Evolutionary conservation across 2,329 filamentous ascomycete genomes (phyloP), one percentile per base, ranked within the genome.

Genomic region (Neonectria coccinea): DNA sequence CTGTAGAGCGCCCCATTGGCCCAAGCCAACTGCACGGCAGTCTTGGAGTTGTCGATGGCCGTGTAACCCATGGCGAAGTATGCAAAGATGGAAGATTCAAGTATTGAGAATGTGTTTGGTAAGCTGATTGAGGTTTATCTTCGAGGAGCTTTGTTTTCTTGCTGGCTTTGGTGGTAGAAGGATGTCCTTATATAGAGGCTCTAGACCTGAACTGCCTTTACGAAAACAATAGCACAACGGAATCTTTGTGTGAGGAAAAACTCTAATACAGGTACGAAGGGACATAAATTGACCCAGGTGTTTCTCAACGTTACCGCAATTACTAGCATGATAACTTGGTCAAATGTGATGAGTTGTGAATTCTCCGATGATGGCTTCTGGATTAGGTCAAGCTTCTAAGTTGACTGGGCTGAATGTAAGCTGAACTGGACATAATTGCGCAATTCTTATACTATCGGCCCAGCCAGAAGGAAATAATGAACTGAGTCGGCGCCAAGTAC

Each of bases 41-140:
- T 55, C 22, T 55, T 55, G 52, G 52, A 55, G 52, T 27, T 55
- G 12, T 55, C 52, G 16, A 55, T 55, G 11, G 41, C 20, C 2
- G 52, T 55, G 33, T 44, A 44, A 8, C 52, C 52, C 52, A 55
- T 55, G 52, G 36, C 44, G 52, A 55, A 33, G 29, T 33, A n/a
- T 31, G 25, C 22, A 33, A 51, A 41, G 51, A 18, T 29, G 33
- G 48, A 18, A 51, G n/a, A 42, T 20, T 4, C 5, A 20, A 42
- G n/a, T 42, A n/a, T 11, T 42, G 39, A 42, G 39, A 20, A 20
- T 42, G n/a, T 42, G n/a, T 20, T 42, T 42, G 39, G n/a, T n/a
- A 20, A 20, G 39, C 9, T 42, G n/a, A 18, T 20, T 42, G n/a
- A 5, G 39, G 0, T 11, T 39, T 18, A 9, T 11, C 39, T 20